phyloP scores from a whole-genome alignment of 352 stramenopile genomes.

The Phytophthora capsici region DNA sequence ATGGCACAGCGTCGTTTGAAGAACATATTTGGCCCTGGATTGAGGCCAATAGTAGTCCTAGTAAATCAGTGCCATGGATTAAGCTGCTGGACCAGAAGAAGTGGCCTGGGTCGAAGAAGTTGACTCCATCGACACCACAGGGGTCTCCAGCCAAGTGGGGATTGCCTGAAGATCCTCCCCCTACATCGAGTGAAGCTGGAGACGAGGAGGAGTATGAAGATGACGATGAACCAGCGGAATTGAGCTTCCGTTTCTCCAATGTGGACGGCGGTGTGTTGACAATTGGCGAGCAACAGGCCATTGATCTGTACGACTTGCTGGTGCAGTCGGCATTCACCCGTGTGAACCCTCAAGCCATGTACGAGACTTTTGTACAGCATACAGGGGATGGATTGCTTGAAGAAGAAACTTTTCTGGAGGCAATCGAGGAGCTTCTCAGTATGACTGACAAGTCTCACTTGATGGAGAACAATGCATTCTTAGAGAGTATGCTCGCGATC shows the following conservation, averaged over 20 bases:
- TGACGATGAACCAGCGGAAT: constrained; percentile 26
- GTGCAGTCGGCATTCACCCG: constrained; percentile 77
- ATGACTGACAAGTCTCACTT: constrained; percentile 78
- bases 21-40: constrained; percentile 70
- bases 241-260: constrained; percentile 77
- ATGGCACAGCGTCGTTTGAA: constrained; percentile 42
- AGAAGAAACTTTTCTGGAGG: constrained; percentile 84
- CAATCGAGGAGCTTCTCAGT: constrained; percentile 78
- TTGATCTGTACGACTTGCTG: constrained; percentile 69
- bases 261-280: constrained; percentile 65
- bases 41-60: constrained; percentile 44
- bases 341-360: constrained; percentile 74
- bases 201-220: constrained; percentile 34
- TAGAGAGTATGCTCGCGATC: constrained; percentile 78
- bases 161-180: constrained; percentile 16
- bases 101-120: constrained; percentile 63
- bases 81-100: constrained; percentile 75
- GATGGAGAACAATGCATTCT: constrained; percentile 79
- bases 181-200: constrained; percentile 16
- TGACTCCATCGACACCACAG: constrained; percentile 35
- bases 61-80: constrained; percentile 67
- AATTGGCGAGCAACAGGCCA: constrained; percentile 65
- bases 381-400: constrained; percentile 83
- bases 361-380: constrained; percentile 88
- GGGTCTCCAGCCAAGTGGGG: constrained; percentile 36